Evolutionary conservation across 2,329 filamentous ascomycete genomes (phyloP).

Genomic region (Lachnellula occidentalis): DNA sequence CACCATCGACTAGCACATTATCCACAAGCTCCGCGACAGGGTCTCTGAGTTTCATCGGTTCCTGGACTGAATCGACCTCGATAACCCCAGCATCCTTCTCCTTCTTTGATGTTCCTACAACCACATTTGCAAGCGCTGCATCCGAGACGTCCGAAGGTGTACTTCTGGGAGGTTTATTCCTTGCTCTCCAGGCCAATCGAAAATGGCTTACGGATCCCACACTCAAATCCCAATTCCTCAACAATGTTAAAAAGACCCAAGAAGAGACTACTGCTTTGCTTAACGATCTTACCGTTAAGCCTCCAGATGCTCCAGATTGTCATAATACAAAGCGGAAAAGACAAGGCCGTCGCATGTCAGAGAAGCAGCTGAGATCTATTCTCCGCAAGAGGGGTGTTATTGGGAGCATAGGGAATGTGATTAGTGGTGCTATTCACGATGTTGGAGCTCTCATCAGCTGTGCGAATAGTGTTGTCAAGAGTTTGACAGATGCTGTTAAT

Average conservation of each 20-base stretch:
- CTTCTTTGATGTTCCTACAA: slow-evolving; percentile 1
- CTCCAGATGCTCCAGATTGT: neutral
- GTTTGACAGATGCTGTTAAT: slow-evolving; percentile 8
- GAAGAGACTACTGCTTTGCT: slow-evolving; percentile 4
- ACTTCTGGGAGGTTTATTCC: slow-evolving; percentile 2
- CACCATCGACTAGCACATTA: neutral
- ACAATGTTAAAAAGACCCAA: slow-evolving; percentile 3
- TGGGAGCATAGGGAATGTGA: neutral
- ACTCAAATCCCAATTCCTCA: slow-evolving; percentile 4
- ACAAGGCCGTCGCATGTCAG: neutral
- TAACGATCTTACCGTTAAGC: slow-evolving; percentile 1
- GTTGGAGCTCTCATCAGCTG: slow-evolving; percentile 9
- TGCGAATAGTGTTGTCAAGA: slow-evolving; percentile 6
- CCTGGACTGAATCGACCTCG: neutral
- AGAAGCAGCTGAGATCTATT: slow-evolving; percentile 8
- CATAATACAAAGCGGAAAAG: slow-evolving; percentile 7
- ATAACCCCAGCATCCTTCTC: neutral
- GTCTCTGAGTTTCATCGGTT: neutral
- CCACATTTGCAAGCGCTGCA: neutral
- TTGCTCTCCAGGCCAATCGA: slow-evolving; percentile 5
- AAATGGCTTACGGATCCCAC: slow-evolving; percentile 7
- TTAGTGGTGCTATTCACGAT: slow-evolving; percentile 3
- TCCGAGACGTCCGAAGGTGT: slow-evolving; percentile 1
- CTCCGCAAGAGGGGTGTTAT: slow-evolving; percentile 8
- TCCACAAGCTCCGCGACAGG: neutral